phyloP scores from a whole-genome alignment of 1,139 yeast genomes.

The Yamadazyma dendronema region DNA sequence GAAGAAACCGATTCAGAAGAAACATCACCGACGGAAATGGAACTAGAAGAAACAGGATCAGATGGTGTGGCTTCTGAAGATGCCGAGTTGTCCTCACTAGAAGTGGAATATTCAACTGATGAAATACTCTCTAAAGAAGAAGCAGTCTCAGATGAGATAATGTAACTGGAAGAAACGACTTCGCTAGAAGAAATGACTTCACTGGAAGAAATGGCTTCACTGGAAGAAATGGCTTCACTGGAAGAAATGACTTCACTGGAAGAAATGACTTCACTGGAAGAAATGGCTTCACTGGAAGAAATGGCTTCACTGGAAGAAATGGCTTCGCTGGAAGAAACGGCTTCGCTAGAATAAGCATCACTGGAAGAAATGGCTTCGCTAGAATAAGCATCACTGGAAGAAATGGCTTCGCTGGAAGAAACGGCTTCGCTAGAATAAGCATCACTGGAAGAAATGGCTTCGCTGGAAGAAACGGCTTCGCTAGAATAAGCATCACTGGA shows the following conservation, averaged over 20 bases:
- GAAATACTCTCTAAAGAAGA: not conserved
- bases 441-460: not conserved
- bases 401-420: not conserved
- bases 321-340: no score
- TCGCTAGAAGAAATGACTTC: not conserved
- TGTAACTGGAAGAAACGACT: not conserved
- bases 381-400: not conserved
- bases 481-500: conserved; percentile 4
- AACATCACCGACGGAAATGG: not conserved
- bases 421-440: not conserved
- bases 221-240: not conserved
- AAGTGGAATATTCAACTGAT: not conserved
- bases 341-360: no score
- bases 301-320: no score
- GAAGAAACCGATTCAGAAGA: not conserved
- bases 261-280: no score
- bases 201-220: not conserved
- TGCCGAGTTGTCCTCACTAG: no score
- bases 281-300: no score
- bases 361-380: no score
- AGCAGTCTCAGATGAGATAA: not conserved
- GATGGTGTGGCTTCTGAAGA: not conserved
- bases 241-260: no score
- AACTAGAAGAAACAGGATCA: not conserved
- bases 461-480: not conserved